These are phyloP conservation scores for Quercus phellos DNA, from an alignment of 331 rosid species.

Conservation along the genomic window DNA sequence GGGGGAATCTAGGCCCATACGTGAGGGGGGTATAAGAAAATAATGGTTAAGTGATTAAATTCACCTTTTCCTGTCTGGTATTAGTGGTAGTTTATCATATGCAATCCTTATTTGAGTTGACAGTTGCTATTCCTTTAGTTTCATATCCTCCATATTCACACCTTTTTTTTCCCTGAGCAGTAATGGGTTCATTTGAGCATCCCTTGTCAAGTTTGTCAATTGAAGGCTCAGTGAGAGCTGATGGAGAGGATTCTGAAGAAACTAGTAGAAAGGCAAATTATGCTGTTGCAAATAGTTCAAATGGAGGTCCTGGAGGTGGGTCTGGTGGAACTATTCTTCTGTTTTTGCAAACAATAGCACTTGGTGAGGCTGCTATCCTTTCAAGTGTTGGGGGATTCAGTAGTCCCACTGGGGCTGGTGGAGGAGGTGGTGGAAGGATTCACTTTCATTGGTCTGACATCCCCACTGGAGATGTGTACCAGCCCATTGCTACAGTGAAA, in stretches of 20 bases:
- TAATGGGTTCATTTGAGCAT: conserved; percentile 83
- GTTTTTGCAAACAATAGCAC: conserved; percentile 56
- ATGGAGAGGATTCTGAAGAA: conserved; percentile 68
- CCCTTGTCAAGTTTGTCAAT: conserved; percentile 78
- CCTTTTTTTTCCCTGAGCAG: conserved; percentile 42
- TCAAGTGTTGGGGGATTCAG: conserved; percentile 86
- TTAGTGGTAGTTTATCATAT: too few species aligned
- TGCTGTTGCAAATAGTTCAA: conserved; percentile 27
- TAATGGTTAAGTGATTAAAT: not conserved
- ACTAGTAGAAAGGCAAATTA: conserved; percentile 16
- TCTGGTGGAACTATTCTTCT: conserved; percentile 91
- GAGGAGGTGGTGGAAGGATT: conserved; percentile 98
- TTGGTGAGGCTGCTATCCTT: conserved; percentile 68
- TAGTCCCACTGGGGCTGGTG: conserved; percentile 68
- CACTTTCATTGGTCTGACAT: conserved; percentile 94
- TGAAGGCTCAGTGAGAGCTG: conserved; percentile 67
- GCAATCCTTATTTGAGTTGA: not conserved
- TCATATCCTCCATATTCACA: conserved; percentile 3
- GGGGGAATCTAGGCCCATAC: too few species aligned
- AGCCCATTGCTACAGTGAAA: conserved; percentile 66
- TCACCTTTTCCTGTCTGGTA: not conserved
- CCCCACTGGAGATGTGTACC: conserved; percentile 85
- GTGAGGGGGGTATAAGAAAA: too few species aligned
- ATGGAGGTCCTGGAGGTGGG: conserved; percentile 89
- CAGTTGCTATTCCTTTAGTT: not conserved